Evolutionary conservation across 768 basidiomycete genomes (phyloP).

Genomic region (Macrolepiota albuminosa): DNA sequence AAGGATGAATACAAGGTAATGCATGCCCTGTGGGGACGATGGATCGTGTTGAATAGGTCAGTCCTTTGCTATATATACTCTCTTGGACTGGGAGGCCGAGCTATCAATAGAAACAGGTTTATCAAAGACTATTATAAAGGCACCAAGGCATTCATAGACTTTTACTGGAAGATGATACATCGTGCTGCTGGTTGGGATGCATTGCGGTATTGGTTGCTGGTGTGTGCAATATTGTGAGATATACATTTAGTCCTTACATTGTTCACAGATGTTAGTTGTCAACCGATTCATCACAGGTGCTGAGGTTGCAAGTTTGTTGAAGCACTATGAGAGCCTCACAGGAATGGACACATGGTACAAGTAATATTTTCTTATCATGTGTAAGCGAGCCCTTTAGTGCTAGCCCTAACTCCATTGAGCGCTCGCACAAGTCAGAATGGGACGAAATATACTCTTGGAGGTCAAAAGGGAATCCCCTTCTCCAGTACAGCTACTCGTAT

Average conservation of each 20-base stretch:
- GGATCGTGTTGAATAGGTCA: slow-evolving; percentile 63
- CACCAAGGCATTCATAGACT: slow-evolving; percentile 46
- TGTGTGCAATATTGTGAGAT: slow-evolving; percentile 17
- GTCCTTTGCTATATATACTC: slow-evolving; percentile 7
- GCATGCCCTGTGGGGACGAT: slow-evolving; percentile 71
- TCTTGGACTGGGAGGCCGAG: not conserved
- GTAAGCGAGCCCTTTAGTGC: too few relatives aligned
- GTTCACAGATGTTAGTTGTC: slow-evolving; percentile 45
- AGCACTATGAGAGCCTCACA: slow-evolving; percentile 50
- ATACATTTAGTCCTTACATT: not conserved
- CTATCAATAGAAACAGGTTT: slow-evolving; percentile 41
- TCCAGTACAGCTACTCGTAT: too few relatives aligned
- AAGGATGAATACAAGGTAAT: slow-evolving; percentile 76
- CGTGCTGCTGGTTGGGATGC: slow-evolving; percentile 65
- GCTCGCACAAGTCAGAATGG: too few relatives aligned
- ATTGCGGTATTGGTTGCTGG: slow-evolving; percentile 57
- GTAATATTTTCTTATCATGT: slow-evolving; percentile 6
- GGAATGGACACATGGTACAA: slow-evolving; percentile 41
- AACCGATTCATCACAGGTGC: slow-evolving; percentile 47
- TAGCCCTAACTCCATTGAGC: too few relatives aligned
- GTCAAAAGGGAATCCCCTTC: too few relatives aligned
- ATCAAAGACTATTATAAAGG: slow-evolving; percentile 52
- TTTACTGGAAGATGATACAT: slow-evolving; percentile 65
- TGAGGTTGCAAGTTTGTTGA: slow-evolving; percentile 47
- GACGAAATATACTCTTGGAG: too few relatives aligned